Evolutionary conservation across 2,329 filamentous ascomycete genomes (phyloP), one percentile per base, ranked within the genome.

Genomic region (Fonsecaea multimorphosa): DNA sequence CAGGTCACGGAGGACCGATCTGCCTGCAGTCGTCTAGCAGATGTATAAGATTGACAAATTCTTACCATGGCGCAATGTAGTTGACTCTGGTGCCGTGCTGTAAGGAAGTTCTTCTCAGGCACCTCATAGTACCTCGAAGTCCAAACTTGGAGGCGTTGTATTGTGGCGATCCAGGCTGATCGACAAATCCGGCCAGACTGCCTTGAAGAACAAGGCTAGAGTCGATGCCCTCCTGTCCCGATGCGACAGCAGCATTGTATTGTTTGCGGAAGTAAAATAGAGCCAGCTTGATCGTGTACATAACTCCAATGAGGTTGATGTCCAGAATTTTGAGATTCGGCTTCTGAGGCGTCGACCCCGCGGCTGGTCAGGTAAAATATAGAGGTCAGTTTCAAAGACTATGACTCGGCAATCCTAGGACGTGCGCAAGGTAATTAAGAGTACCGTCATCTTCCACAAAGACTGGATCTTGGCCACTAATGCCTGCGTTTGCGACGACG

Each of bases 401-500:
- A 32, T 53, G 22, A 8, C n/a, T n/a, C n/a, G n/a, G n/a, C n/a
- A n/a, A n/a, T n/a, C n/a, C n/a, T n/a, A n/a, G n/a, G n/a, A n/a
- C n/a, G n/a, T n/a, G n/a, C n/a, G n/a, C n/a, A n/a, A 38, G 36
- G 36, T 16, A 3, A 3, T 14, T 52, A 8, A 24, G 14, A 29
- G 14, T 29, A 22, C 16, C 22, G 55, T 69, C 65, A 27, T 61
- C 49, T 66, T 69, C 0, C 51, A 53, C 60, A 53, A 72, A 75
- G 22, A 77, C 66, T 32, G 73, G 55, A 24, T 56, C 63, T 53
- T 73, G 73, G 29, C 82, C 81, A 51, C 81, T 79, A 69, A 90
- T 84, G 53, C 89, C 89, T 0, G 88, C 89, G 73, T 89, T 90
- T 66, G 87, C 86, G 44, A 90, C 86, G 1, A 89, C 87, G 16